Evolutionary conservation across 2,329 filamentous ascomycete genomes (phyloP).

Genomic region (Fusarium dimerum): DNA sequence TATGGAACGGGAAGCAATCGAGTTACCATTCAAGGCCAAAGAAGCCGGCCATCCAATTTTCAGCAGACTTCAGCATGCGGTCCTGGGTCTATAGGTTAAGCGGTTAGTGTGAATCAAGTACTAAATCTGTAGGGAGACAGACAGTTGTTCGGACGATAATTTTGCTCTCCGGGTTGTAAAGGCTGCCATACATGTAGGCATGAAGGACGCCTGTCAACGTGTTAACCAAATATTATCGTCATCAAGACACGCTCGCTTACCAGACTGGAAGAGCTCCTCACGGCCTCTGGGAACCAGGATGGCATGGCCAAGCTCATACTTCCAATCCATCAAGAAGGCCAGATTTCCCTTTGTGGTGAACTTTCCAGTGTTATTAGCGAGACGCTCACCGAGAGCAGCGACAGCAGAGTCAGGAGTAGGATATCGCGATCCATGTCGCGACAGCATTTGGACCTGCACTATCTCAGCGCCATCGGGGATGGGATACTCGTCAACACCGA

Average conservation of each 20-base stretch:
- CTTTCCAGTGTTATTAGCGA: conserved; percentile 54
- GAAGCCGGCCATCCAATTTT: conserved; percentile 78
- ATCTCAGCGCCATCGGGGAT: conserved; percentile 68
- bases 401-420: conserved; percentile 64
- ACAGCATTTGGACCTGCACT: conserved; percentile 70
- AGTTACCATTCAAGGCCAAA: conserved; percentile 69
- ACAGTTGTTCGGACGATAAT: conserved; percentile 71
- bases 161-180: conserved; percentile 73
- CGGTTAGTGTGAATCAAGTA: conserved; percentile 1
- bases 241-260: conserved; percentile 23
- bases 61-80: conserved; percentile 74
- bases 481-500: conserved; percentile 72
- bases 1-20: no score
- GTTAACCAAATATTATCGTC: not conserved
- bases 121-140: conserved; percentile 14
- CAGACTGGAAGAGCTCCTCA: conserved; percentile 70
- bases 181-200: conserved; percentile 69
- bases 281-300: conserved; percentile 73
- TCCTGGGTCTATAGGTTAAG: conserved; percentile 60
- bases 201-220: conserved; percentile 58
- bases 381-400: conserved; percentile 54
- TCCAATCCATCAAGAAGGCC: conserved; percentile 69
- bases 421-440: conserved; percentile 73
- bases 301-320: conserved; percentile 67
- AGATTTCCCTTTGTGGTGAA: conserved; percentile 60